Evolutionary conservation across 805 yeast species (phyloP), one percentile per base, ranked within the genome.

Genomic region (Saturnispora silvae): DNA sequence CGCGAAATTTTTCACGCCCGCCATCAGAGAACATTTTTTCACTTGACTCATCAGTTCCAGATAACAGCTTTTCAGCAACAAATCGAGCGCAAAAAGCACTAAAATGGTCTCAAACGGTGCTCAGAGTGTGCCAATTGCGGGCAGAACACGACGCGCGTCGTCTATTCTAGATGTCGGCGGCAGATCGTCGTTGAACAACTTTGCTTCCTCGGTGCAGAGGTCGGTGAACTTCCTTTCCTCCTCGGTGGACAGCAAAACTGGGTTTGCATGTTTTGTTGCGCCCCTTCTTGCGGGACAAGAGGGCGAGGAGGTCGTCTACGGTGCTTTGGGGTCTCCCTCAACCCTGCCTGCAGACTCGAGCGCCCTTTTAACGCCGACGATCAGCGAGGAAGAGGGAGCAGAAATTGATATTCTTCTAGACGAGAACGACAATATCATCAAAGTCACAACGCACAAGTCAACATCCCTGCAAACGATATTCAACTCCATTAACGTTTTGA

Each of bases 391-490:
- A 11, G 5, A 6, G 5, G 7, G n/a, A 25, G n/a, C 15, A 11
- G 7, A 6, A 25, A 14, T 29, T 18, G 36, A 28, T 20, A 24
- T 38, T 16, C 18, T 16, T 11, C 28, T 25, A 5, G n/a, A 17
- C 9, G 26, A 28, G n/a, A 26, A 33, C 5, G 35, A 39, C 13
- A 44, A 37, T 7, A 28, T 30, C 5, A 23, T 43, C 11, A 36
- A 34, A 19, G 37, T 47, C 7, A 44, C 46, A 26, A 46, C 59
- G 7, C 63, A 61, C 6, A 65, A 57, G 45, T 72, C 79, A 6
- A 82, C 92, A 0, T 75, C 75, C 0, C 74, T 81, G 1, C 94
- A 81, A 52, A 81, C 94, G 0, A 61, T 79, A 4, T 80, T 81
- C 64, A 82, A 82, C 48, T 77, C 87, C 1, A 75, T 81, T 34